Percentiles rank a stretch among this genome's conserved stretches.
phyloP scores from a whole-genome alignment of 306 rosid genomes.

The Quercus alba region DNA sequence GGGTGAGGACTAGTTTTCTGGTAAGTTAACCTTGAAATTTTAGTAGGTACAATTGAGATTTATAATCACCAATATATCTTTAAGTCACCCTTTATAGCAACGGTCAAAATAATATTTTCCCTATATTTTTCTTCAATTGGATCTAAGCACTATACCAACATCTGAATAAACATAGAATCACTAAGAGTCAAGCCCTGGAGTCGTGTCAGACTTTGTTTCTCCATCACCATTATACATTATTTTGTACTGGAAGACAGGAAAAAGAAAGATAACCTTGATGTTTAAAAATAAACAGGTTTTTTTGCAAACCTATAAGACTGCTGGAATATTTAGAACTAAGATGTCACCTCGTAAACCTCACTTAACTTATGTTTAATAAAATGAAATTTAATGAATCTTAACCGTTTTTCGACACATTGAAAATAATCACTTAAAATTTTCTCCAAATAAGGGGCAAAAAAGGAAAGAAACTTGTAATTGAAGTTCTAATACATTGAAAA shows the following conservation, averaged over 20 bases:
- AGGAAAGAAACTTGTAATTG: background rate
- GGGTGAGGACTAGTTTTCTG: too few species aligned
- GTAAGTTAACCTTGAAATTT: too few species aligned
- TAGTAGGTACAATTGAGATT: too few species aligned
- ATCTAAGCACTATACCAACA: slow-evolving; percentile 8
- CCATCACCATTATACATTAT: background rate
- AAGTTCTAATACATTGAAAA: background rate
- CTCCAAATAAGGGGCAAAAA: background rate
- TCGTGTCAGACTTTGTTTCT: slow-evolving; percentile 28
- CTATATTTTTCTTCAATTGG: slow-evolving; percentile 21
- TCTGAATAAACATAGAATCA: slow-evolving; percentile 10
- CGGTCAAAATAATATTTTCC: background rate
- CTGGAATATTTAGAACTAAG: slow-evolving; percentile 5
- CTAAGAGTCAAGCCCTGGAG: slow-evolving; percentile 7
- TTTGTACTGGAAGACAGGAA: background rate
- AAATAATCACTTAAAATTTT: background rate
- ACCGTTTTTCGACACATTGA: background rate
- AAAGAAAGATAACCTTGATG: background rate
- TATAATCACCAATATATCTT: background rate
- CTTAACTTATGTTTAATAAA: slow-evolving; percentile 11
- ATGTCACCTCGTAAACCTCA: slow-evolving; percentile 5
- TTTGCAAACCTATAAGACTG: slow-evolving; percentile 9
- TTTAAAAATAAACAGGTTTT: slow-evolving; percentile 14
- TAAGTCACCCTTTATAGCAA: background rate
- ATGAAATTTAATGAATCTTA: slow-evolving; percentile 23